Base-by-base conservation (phyloP, 352 stramenopile genomes). In the Peronospora destructor region DNA sequence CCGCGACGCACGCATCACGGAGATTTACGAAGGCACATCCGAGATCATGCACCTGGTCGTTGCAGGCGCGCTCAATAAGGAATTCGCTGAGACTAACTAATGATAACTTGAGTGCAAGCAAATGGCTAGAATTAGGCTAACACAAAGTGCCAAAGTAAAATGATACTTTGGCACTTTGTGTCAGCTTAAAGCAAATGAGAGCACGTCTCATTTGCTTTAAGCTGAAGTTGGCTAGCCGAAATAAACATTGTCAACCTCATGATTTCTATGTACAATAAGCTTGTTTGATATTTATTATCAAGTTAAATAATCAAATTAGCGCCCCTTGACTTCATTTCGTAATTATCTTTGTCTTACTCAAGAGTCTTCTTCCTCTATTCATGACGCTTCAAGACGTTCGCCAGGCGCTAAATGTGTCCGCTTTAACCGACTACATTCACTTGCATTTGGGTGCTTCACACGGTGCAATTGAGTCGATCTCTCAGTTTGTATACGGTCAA, bases 31-130 rank as follows among this genome's bases (percentile, higher is more conserved):
- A 66, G 94, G 94, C 57, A 98, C 95, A 8, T 97, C 84, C 42
- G 95, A 98, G 70, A 96, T 98, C 55, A 94, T 98, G 76, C 91
- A 98, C 65, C 68, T 98, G 35, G 93, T 98, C 8, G 98, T 98
- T 66, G 93, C 85, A 5, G 78, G 80, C 11, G 84, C 93, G 33
- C 82, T 98, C n/a, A 88, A 98, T 60, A 98, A 98, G 70, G 93
- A 97, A 57, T 98, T 96, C 61, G 71, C 73, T n/a, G 56, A 70
- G 64, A 82, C 57, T 36, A 78, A 71, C 42, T 79, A 73, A 49
- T n/a, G 6, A 35, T 9, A 34, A 12, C 9, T 4, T 23, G 1
- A 1, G 30, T 35, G 17, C n/a, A 32, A 38, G 10, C 13, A 23
- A 44, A 14, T 28, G 46, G 8, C 29, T 25, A 21, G 1, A 21